Evolutionary conservation across 805 yeast species (phyloP).

Genomic region (Ogataea parapolymorpha): DNA sequence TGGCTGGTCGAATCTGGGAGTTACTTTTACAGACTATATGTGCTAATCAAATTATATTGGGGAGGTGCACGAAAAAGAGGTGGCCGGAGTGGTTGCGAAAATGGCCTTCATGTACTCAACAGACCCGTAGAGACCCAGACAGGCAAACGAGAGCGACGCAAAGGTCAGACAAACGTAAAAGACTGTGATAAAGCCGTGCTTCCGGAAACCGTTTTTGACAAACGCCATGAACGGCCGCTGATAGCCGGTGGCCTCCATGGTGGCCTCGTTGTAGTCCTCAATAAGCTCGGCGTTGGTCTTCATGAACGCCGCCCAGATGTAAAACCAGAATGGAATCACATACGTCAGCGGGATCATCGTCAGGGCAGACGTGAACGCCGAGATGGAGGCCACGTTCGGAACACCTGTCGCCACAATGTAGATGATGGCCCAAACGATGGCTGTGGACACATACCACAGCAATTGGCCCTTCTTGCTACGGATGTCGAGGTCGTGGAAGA

Average conservation of each 20-base stretch:
- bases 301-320: conserved; percentile 19
- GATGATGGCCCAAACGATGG: conserved; percentile 15
- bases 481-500: conserved; percentile 35
- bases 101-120: conserved; percentile 27
- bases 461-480: conserved; percentile 31
- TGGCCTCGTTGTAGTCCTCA: conserved; percentile 2
- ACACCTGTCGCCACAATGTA: conserved; percentile 26
- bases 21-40: neutral
- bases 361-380: conserved; percentile 27
- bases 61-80: conserved; percentile 32
- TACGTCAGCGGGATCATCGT: conserved; percentile 31
- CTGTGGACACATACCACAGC: conserved; percentile 16
- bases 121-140: conserved; percentile 31
- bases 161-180: conserved; percentile 23
- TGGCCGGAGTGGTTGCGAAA: conserved; percentile 26
- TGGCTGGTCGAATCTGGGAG: conserved; percentile 9
- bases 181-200: conserved; percentile 17
- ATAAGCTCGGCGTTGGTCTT: conserved; percentile 14
- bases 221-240: neutral
- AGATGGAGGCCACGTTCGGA: conserved; percentile 27
- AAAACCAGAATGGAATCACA: conserved; percentile 24
- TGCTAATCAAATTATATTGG: conserved; percentile 18
- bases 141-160: conserved; percentile 28
- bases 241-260: conserved; percentile 6
- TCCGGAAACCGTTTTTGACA: conserved; percentile 15